Evolutionary conservation across 768 basidiomycete species (phyloP).

Genomic region (Amanita molliuscula): DNA sequence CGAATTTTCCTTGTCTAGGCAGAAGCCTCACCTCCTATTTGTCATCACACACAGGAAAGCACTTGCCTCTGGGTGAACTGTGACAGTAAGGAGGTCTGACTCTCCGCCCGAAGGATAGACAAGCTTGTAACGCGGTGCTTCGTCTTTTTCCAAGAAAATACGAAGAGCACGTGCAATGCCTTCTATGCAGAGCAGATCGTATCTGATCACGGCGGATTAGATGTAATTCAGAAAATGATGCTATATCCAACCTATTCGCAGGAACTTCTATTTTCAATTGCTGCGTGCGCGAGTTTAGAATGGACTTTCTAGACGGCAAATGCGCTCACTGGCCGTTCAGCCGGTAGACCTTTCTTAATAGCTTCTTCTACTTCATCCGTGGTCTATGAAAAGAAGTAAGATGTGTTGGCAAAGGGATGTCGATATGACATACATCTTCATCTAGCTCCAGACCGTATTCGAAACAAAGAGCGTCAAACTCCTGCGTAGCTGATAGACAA

Average conservation of each 20-base stretch:
- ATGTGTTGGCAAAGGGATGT: neutral
- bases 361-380: constrained; percentile 79
- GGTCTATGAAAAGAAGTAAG: constrained; percentile 41
- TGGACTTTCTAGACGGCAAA: neutral
- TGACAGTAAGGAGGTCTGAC: constrained; percentile 52
- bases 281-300: constrained; percentile 24
- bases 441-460: constrained; percentile 97
- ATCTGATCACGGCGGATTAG: constrained; percentile 39
- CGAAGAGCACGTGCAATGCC: constrained; percentile 83
- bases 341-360: constrained; percentile 74
- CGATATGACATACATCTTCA: constrained; percentile 68
- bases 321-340: constrained; percentile 65
- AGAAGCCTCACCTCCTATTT: neutral
- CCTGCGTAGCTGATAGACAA: constrained; percentile 62
- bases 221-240: neutral
- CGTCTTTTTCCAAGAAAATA: constrained; percentile 65
- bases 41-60: neutral
- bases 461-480: constrained; percentile 93
- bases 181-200: constrained; percentile 95
- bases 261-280: constrained; percentile 99
- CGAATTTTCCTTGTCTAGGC: constrained; percentile 69
- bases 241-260: constrained; percentile 67
- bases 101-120: constrained; percentile 65
- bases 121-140: constrained; percentile 64
- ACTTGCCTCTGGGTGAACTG: constrained; percentile 62